These are phyloP conservation scores for Nicotiana attenuata DNA, from an alignment of 257 asterid species.

Conservation along the genomic window DNA sequence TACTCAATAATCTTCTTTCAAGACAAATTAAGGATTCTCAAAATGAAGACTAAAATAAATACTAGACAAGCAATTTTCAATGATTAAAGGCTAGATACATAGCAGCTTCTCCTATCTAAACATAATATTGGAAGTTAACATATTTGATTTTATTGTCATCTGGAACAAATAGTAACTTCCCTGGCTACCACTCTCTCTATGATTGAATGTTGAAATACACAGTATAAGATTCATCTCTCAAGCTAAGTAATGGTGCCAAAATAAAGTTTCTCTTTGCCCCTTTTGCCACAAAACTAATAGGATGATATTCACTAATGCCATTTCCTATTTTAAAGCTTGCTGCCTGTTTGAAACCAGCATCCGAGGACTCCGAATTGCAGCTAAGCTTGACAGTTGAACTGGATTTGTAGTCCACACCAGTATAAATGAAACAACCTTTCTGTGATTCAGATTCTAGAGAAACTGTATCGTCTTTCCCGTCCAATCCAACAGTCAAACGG, in stretches of 20 bases:
- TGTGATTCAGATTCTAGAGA: slow-evolving; percentile 44
- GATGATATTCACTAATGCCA: slow-evolving; percentile 65
- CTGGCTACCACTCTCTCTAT: not conserved
- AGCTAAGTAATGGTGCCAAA: slow-evolving; percentile 57
- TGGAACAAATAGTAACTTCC: not conserved
- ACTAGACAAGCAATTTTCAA: not conserved
- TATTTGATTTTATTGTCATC: not conserved
- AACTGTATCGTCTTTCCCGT: slow-evolving; percentile 30
- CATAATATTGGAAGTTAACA: not conserved
- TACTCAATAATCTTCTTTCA: not conserved
- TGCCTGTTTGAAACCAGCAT: slow-evolving; percentile 32
- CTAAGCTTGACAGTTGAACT: slow-evolving; percentile 35
- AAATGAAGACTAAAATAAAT: not conserved
- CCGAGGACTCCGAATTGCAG: slow-evolving; percentile 31
- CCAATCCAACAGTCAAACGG: slow-evolving; percentile 42
- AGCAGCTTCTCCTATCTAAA: no score
- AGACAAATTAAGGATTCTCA: not conserved
- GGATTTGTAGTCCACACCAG: slow-evolving; percentile 17
- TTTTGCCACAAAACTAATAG: slow-evolving; percentile 71
- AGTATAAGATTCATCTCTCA: slow-evolving; percentile 81
- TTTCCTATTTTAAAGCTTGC: slow-evolving; percentile 51
- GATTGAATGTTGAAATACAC: slow-evolving; percentile 51
- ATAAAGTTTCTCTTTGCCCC: slow-evolving; percentile 55
- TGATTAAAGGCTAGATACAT: not conserved
- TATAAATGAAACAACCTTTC: slow-evolving; percentile 44